Base-by-base conservation (phyloP, 768 basidiomycete genomes). In the Multifurca ochricompacta region DNA sequence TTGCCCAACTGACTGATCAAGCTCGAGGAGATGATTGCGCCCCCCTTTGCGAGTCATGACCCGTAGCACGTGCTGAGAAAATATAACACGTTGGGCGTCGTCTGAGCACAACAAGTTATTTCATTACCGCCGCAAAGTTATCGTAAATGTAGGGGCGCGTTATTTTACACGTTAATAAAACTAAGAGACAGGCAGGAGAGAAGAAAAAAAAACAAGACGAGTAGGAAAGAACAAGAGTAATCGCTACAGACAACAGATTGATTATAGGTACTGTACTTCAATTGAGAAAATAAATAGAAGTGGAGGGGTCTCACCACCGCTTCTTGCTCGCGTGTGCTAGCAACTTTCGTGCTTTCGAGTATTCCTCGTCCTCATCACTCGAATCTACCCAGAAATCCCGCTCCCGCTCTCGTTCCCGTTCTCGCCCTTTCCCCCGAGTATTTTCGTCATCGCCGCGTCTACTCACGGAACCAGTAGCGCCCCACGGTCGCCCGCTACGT, bases 331-430 rank as follows among this genome's bases (percentile, higher is more conserved):
- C 69, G 59, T 71, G 70, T 37, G 66, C 71, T 62, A 90, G 71
- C 66, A 83, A 49, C 52, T 59, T 71, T 69, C 75, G 77, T 51
- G 85, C 87, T 19, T 63, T 71, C 49, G 70, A 62, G 69, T 90
- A 89, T 65, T 74, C 81, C 56, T 76, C 81, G 63, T 87, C 85
- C 60, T 87, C 71, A 47, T 85, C 84, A 62, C 83, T 83, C 61
- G 86, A 87, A 62, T 91, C 84, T 56, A 76, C 75, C 88, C 87
- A 89, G 56, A 80, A 64, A 58, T 80, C 78, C 19, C 59, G 47
- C 11, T 55, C 54, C n/a, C 42, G 48, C 41, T 40, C 41, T 40
- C 40, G 19, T 60, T 54, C 50, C 44, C 42, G 41, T 54, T n/a
- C 39, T 45, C 59, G 27, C 52, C 37, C 44, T 47, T 55, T 39